Conservation (phyloP, 805 yeast species). For the Saccharomycopsis guyanensis region DNA sequence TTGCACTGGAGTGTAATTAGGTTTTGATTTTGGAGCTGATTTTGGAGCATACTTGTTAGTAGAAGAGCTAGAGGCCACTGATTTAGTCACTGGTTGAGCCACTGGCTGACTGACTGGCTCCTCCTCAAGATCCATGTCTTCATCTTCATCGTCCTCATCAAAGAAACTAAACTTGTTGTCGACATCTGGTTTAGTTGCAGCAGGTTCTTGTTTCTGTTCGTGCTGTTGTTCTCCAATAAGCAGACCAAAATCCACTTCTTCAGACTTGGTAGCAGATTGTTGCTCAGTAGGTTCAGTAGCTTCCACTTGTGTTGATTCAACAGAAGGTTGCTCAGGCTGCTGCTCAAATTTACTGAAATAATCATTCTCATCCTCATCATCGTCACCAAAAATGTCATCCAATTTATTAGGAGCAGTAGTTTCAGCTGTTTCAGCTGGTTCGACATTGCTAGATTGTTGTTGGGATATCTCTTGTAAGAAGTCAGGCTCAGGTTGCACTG, state of each 20-base stretch:
- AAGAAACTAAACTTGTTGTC: neutral
- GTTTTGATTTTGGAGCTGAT: neutral
- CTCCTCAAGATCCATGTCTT: neutral
- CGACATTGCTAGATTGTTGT: too few species aligned
- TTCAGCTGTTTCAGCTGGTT: neutral
- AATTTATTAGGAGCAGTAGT: neutral
- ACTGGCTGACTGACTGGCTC: too few species aligned
- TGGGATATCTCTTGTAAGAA: too few species aligned
- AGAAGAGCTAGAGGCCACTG: too few species aligned
- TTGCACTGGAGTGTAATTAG: neutral
- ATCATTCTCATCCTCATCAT: conserved; percentile 2
- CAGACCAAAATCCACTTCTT: too few species aligned
- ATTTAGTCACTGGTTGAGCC: neutral
- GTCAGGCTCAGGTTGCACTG: too few species aligned
- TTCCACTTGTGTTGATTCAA: too few species aligned
- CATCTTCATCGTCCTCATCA: neutral
- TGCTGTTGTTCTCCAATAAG: too few species aligned
- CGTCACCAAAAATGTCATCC: conserved; percentile 10
- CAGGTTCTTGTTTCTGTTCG: too few species aligned
- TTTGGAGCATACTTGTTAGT: neutral
- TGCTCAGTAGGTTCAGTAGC: too few species aligned
- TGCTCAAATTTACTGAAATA: neutral
- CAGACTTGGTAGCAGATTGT: too few species aligned
- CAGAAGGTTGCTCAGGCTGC: too few species aligned
- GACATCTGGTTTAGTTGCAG: neutral